These are phyloP conservation scores for Scutellaria barbata DNA, from an alignment of 257 asterid genomes.

Conservation along the genomic window DNA sequence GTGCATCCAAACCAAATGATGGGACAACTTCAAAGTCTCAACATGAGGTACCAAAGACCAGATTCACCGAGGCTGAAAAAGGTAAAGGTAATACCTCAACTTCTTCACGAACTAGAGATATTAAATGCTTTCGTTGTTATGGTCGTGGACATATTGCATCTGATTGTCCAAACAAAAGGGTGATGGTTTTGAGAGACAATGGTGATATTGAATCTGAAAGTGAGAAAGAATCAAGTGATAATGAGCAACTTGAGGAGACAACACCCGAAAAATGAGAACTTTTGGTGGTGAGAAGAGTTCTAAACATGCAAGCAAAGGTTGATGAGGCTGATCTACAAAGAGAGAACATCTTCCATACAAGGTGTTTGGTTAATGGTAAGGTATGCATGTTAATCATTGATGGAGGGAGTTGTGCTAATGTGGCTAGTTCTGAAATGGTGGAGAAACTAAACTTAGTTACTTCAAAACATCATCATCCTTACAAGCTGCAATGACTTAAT, in stretches of 20 bases:
- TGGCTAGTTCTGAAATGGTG: constrained; percentile 13
- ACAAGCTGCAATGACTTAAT: background rate
- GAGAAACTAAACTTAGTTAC: background rate
- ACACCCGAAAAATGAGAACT: background rate
- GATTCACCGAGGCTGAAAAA: too few relatives aligned
- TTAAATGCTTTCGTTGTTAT: too few relatives aligned
- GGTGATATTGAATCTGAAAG: background rate
- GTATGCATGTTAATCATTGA: constrained; percentile 16
- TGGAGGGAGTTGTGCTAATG: too few relatives aligned
- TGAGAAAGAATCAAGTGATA: background rate
- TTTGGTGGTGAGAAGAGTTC: background rate
- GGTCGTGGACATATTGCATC: too few relatives aligned
- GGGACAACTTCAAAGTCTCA: too few relatives aligned
- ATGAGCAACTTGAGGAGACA: background rate
- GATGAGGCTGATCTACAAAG: background rate
- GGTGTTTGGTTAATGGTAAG: background rate
- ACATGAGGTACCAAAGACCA: too few relatives aligned
- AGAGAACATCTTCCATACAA: constrained; percentile 1
- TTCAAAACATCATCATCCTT: background rate
- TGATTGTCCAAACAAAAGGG: too few relatives aligned
- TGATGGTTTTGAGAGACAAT: too few relatives aligned
- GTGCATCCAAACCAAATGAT: too few relatives aligned
- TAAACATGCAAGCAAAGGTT: background rate
- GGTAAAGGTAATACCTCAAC: too few relatives aligned
- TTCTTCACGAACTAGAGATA: too few relatives aligned